These are phyloP conservation scores for Polymyxa betae DNA, from an alignment of 208 protist genomes.

Conservation along the genomic window DNA sequence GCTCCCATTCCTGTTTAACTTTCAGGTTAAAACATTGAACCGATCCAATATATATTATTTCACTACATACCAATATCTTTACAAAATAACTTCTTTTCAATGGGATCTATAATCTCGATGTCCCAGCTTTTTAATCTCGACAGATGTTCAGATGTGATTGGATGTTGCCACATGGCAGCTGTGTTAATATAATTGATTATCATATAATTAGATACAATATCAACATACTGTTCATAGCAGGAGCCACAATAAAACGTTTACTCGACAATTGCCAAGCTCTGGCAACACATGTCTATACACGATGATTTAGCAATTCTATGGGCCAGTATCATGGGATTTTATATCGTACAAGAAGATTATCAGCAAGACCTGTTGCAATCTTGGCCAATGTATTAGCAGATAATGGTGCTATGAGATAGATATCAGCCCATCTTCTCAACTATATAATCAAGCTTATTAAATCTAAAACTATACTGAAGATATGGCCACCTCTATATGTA, in stretches of 20 bases:
- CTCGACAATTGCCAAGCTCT: constrained; percentile 16
- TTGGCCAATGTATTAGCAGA: constrained; percentile 51
- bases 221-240: constrained; percentile 54
- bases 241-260: constrained; percentile 39
- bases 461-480: not conserved
- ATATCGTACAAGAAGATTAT: constrained; percentile 52
- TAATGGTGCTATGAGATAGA: constrained; percentile 39
- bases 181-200: no score
- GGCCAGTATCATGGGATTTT: not conserved
- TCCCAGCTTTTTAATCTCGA: not conserved
- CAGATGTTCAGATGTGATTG: not conserved
- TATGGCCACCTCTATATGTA: constrained; percentile 52
- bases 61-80: not conserved
- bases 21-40: not conserved
- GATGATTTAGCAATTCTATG: not conserved
- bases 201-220: not conserved
- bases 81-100: constrained; percentile 35
- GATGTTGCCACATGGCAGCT: constrained; percentile 39
- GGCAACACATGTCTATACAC: constrained; percentile 38
- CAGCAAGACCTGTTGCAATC: constrained; percentile 1
- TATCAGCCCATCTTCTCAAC: constrained; percentile 25
- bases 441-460: constrained; percentile 7
- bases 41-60: not conserved
- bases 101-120: not conserved
- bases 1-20: constrained; percentile 6